A percentile compares a stretch with the other conserved stretches of the same genome.
phyloP scores from a whole-genome alignment of 257 asterid genomes.

The Solanum ossicruentum region DNA sequence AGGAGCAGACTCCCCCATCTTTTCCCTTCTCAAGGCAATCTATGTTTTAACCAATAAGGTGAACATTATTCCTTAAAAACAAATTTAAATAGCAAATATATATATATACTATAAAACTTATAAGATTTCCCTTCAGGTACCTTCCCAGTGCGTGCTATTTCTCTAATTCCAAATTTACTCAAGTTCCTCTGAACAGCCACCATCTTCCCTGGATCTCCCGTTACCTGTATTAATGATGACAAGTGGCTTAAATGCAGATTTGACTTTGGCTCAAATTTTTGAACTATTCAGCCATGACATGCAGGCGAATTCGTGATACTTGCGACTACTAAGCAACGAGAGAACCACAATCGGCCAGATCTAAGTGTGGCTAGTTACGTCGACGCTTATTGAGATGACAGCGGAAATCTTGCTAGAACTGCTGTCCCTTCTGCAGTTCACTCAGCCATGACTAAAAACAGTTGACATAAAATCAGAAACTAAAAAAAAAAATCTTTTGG shows the following conservation, averaged over 20 bases:
- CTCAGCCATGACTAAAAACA: neutral
- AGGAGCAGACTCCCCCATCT: conserved; percentile 95
- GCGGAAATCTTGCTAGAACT: neutral
- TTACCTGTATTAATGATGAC: conserved; percentile 38
- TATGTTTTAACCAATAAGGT: conserved; percentile 12
- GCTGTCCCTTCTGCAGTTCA: neutral
- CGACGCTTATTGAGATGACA: neutral
- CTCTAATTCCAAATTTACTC: conserved; percentile 85
- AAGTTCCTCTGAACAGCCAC: conserved; percentile 84
- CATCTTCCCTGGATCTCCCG: conserved; percentile 99
- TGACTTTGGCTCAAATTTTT: neutral
- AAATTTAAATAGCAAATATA: neutral
- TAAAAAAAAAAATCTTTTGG: neutral
- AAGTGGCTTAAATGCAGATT: neutral
- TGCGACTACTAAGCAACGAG: neutral
- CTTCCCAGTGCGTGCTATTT: conserved; percentile 96
- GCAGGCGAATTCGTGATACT: neutral
- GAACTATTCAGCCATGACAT: neutral
- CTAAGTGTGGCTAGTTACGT: neutral
- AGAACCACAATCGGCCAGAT: neutral
- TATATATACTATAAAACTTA: neutral
- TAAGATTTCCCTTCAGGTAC: conserved; percentile 15
- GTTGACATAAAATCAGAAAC: neutral
- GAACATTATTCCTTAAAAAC: neutral
- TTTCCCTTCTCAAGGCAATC: conserved; percentile 98